Evolutionary conservation across 306 rosid species (phyloP), one percentile per base, ranked within the genome.

Genomic region (Trifolium fragiferum): DNA sequence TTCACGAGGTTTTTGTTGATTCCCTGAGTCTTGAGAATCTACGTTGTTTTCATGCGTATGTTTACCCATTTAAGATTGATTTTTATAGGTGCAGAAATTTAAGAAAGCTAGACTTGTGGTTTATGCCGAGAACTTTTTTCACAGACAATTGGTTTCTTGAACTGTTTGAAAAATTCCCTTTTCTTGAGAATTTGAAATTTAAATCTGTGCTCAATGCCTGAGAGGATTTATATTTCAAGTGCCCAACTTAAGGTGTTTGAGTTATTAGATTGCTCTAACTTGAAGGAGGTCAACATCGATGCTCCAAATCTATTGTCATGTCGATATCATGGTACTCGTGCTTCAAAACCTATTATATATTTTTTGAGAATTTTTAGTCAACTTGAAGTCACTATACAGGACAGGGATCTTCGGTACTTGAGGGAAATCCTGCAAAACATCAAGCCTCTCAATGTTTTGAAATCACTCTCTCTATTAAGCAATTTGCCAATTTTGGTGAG

Each of bases 121-220:
- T 2, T 25, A 23, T 70, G 12, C 20, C 6, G 53, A 47, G 19
- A 10, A 51, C n/a, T 57, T 33, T 14, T 5, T 10, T 81, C 33
- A 66, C 66, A 23, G 27, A 72, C 30, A 27, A 44, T 15, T 81
- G 88, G 82, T 51, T 81, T 7, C 23, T 53, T 70, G 71, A 78
- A 3, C 40, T 50, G 43, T 54, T 84, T 53, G 10, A 1, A 15
- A 60, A 82, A 61, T 53, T 71, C 14, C 71, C 71, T 40, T 61
- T 78, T 23, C 78, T 84, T 60, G 88, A 81, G 77, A 67, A 12
- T 10, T 61, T 84, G 67, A 9, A 5, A 11, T 47, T 84, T 4
- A 10, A 0, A 8, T 0, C 15, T n/a, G 14, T 84, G 81, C 44
- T 3, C 35, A 12, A 50, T 81, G 79, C 72, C 74, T 63, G 77